phyloP scores from a whole-genome alignment of 1,284 basidiomycete genomes.

The Tilletia walkeri region DNA sequence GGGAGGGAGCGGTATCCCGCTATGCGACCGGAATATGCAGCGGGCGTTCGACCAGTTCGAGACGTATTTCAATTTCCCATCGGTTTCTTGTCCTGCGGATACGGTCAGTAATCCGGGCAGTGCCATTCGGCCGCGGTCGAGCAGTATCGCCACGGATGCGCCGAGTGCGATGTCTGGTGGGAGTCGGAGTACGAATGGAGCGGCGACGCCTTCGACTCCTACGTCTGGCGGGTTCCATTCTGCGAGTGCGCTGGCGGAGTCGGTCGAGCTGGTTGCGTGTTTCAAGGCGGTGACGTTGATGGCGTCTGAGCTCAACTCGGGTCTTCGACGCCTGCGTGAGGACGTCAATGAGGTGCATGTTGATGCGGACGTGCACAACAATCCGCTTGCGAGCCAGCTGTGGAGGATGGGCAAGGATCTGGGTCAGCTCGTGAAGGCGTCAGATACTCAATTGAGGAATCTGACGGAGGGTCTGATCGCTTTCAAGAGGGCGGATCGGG shows the following conservation, averaged over 20 bases:
- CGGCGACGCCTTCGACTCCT: constrained; percentile 10
- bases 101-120: constrained; percentile 7
- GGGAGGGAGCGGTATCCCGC: not conserved
- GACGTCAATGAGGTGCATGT: constrained; percentile 12
- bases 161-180: not conserved
- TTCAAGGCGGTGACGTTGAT: constrained; percentile 8
- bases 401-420: constrained; percentile 15
- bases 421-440: constrained; percentile 12
- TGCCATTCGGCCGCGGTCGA: constrained; percentile 8
- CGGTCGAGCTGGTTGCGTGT: constrained; percentile 12
- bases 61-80: constrained; percentile 8
- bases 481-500: constrained; percentile 13
- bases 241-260: not conserved
- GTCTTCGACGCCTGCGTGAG: not conserved
- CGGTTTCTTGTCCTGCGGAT: not conserved
- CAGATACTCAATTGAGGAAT: constrained; percentile 6
- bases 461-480: constrained; percentile 12
- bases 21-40: constrained; percentile 15
- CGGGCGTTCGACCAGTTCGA: constrained; percentile 13
- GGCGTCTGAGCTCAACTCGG: constrained; percentile 16
- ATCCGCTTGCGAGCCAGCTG: constrained; percentile 2
- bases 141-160: constrained; percentile 12
- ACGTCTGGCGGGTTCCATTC: constrained; percentile 1
- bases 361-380: constrained; percentile 13
- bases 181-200: constrained; percentile 3